phyloP scores from a whole-genome alignment of 352 stramenopile species.

The Globisporangium nagaii region DNA sequence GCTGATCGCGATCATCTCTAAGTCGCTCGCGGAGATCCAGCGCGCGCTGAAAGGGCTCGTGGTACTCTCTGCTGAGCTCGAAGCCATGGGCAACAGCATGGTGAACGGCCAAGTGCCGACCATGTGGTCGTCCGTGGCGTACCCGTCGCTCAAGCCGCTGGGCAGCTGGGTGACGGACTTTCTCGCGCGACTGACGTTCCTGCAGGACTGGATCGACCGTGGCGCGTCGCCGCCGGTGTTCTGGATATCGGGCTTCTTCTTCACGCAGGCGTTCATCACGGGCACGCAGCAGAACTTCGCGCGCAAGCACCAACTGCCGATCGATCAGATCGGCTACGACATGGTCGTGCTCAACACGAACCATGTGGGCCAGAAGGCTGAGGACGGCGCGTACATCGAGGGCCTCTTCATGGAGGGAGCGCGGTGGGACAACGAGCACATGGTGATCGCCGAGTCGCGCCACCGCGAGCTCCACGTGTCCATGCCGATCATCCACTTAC shows the following conservation, averaged over 20 bases:
- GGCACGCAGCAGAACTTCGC: conserved; percentile 93
- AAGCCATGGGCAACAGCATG: conserved; percentile 92
- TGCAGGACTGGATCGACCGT: conserved; percentile 80
- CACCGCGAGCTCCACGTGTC: conserved; percentile 83
- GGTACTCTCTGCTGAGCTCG: conserved; percentile 89
- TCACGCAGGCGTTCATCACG: conserved; percentile 93
- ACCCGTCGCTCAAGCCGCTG: conserved; percentile 90
- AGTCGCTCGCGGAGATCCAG: conserved; percentile 85
- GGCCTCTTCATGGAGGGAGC: conserved; percentile 91
- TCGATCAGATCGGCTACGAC: conserved; percentile 89
- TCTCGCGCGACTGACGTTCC: conserved; percentile 69
- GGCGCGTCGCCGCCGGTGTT: conserved; percentile 78
- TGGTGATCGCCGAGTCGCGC: conserved; percentile 78
- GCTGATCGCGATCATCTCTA: conserved; percentile 68
- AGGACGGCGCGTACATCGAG: conserved; percentile 86
- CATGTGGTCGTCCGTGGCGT: conserved; percentile 81
- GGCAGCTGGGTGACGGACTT: conserved; percentile 92
- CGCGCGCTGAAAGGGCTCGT: conserved; percentile 91
- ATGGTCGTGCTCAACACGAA: conserved; percentile 70
- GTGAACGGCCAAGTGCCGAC: conserved; percentile 87
- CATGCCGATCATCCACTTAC: conserved; percentile 84
- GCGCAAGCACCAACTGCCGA: conserved; percentile 86
- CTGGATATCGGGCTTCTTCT: conserved; percentile 94
- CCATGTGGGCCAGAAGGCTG: conserved; percentile 42
- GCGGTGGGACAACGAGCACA: conserved; percentile 61